A percentile compares a stretch with the other conserved stretches of the same genome.
These are phyloP conservation scores for Chaetomium sp. DNA, from an alignment of 2,329 filamentous ascomycete species.

Conservation along the genomic window DNA sequence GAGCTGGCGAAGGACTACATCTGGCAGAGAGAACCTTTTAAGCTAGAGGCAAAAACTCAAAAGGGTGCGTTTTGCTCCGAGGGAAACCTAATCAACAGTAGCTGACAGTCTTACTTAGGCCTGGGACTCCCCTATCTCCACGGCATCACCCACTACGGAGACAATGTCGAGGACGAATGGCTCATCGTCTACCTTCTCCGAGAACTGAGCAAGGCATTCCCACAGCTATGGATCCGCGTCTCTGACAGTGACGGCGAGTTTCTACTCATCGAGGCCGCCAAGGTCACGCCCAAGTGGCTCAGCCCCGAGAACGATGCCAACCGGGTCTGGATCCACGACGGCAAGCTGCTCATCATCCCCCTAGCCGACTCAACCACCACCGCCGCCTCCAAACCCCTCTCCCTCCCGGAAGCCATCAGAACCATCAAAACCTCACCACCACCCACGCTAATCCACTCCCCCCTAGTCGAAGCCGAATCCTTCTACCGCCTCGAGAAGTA, in stretches of 20 bases:
- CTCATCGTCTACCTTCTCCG: conserved; percentile 87
- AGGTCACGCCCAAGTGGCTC: conserved; percentile 83
- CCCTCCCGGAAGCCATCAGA: conserved; percentile 64
- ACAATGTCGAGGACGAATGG: conserved; percentile 97
- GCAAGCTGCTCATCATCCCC: conserved; percentile 74
- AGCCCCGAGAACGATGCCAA: conserved; percentile 88
- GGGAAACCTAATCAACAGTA: not conserved
- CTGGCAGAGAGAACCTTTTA: conserved; percentile 87
- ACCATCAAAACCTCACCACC: conserved; percentile 61
- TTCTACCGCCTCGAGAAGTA: conserved; percentile 88
- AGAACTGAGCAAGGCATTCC: conserved; percentile 73
- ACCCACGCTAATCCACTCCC: conserved; percentile 66
- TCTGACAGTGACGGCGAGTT: conserved; percentile 94
- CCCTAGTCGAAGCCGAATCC: conserved; percentile 79
- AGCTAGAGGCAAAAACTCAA: conserved; percentile 64
- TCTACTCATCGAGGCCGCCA: conserved; percentile 89
- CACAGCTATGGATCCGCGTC: conserved; percentile 78
- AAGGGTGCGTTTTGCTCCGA: conserved; percentile 50
- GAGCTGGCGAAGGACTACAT: conserved; percentile 80
- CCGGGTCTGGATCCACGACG: conserved; percentile 84
- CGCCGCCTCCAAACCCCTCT: conserved; percentile 51
- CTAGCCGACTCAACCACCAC: conserved; percentile 38
- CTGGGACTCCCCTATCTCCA: conserved; percentile 64
- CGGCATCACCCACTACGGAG: conserved; percentile 83
- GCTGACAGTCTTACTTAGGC: conserved; percentile 24